These are phyloP conservation scores for Candida ortonii DNA, from an alignment of 805 yeast genomes.

Conservation along the genomic window DNA sequence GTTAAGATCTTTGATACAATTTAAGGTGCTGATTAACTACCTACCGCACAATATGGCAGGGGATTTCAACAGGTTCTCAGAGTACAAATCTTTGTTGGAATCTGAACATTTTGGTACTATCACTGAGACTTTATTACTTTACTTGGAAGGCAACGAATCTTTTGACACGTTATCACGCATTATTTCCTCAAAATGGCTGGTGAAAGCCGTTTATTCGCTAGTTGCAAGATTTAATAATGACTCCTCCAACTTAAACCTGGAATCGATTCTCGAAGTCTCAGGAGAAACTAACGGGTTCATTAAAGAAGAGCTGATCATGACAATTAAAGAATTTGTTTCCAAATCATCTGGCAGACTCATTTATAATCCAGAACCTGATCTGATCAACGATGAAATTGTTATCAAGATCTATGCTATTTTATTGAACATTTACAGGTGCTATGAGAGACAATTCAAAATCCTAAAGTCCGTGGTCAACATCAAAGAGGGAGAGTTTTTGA, in stretches of 20 bases:
- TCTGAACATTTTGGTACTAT: constrained; percentile 34
- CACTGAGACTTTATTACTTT: constrained; percentile 38
- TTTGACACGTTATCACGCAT: constrained; percentile 34
- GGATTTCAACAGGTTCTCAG: constrained; percentile 13
- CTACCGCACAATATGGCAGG: constrained; percentile 15
- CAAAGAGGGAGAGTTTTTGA: constrained; percentile 23
- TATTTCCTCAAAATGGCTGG: constrained; percentile 22
- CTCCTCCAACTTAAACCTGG: constrained; percentile 20
- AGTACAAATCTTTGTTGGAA: constrained; percentile 29
- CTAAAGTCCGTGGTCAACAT: constrained; percentile 29
- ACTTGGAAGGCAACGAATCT: constrained; percentile 45
- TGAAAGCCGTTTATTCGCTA: constrained; percentile 21
- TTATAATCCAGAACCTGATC: constrained; percentile 30
- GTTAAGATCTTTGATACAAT: constrained; percentile 43
- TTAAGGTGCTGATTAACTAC: constrained; percentile 31
- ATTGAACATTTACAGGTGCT: constrained; percentile 31
- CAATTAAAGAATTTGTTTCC: constrained; percentile 19
- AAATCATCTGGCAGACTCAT: constrained; percentile 15
- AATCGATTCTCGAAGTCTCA: constrained; percentile 16
- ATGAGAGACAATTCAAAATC: constrained; percentile 31
- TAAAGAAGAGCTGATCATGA: constrained; percentile 6
- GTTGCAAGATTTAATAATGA: constrained; percentile 17
- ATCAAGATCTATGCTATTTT: constrained; percentile 40
- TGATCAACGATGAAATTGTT: constrained; percentile 33
- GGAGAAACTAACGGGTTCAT: constrained; percentile 6